phyloP scores from a whole-genome alignment of 2,329 filamentous ascomycete species.

The Monosporascus sp. region DNA sequence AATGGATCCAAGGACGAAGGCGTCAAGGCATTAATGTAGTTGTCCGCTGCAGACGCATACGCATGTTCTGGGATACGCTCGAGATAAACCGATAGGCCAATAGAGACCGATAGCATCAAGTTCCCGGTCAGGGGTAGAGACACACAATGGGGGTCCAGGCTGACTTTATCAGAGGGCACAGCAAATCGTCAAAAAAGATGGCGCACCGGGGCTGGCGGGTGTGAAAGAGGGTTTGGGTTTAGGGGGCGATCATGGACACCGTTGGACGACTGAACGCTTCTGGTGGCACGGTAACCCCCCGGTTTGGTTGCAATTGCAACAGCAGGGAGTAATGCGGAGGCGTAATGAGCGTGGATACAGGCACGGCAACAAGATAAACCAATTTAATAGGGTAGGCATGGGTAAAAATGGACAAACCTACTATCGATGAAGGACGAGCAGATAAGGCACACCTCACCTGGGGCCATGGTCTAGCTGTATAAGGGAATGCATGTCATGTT shows the following conservation, averaged over 20 bases:
- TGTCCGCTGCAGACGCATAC: neutral
- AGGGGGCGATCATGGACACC: neutral
- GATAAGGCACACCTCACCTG: no score
- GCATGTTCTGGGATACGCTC: slow-evolving; percentile 12
- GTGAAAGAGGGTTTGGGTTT: neutral
- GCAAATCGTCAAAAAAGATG: neutral
- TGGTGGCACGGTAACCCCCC: neutral
- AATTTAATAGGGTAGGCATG: neutral
- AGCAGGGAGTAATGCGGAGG: neutral
- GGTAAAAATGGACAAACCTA: neutral
- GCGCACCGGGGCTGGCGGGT: neutral
- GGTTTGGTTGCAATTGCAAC: neutral
- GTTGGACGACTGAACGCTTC: neutral
- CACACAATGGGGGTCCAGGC: neutral
- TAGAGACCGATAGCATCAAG: slow-evolving; percentile 18
- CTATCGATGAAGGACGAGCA: no score
- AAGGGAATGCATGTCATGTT: no score
- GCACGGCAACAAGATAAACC: neutral
- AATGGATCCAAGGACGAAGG: neutral
- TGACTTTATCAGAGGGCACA: neutral
- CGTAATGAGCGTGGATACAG: neutral
- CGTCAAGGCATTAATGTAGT: slow-evolving; percentile 4
- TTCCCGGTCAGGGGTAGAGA: slow-evolving; percentile 9
- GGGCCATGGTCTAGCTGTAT: no score
- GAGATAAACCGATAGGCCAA: slow-evolving; percentile 25